Percentiles rank a stretch among this genome's conserved stretches.
These are phyloP conservation scores for Entonaema liquescens DNA, from an alignment of 495 filamentous ascomycete genomes.

Conservation along the genomic window DNA sequence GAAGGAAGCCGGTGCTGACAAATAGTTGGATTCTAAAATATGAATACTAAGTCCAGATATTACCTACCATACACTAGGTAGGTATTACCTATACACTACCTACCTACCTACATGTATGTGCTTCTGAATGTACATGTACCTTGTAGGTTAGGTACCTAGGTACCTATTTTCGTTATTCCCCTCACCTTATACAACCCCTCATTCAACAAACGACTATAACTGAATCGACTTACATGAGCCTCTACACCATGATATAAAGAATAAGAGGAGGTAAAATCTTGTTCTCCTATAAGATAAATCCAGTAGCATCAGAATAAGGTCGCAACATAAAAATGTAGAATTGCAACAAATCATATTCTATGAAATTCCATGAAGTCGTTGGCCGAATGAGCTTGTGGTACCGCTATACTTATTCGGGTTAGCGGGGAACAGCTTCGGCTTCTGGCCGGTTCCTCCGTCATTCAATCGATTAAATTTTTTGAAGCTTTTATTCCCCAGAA, in stretches of 20 bases:
- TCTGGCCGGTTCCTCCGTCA: slow-evolving; percentile 40
- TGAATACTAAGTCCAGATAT: background rate
- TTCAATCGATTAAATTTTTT: slow-evolving; percentile 45
- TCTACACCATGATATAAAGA: background rate
- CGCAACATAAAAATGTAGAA: slow-evolving; percentile 21
- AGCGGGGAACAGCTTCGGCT: slow-evolving; percentile 36
- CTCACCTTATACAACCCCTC: background rate
- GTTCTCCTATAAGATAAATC: background rate
- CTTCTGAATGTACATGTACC: background rate
- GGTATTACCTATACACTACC: no score
- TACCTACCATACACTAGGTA: no score
- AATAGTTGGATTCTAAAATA: background rate
- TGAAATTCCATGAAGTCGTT: slow-evolving; percentile 39
- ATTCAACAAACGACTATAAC: background rate
- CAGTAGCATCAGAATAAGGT: background rate
- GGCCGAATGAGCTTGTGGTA: slow-evolving; percentile 11
- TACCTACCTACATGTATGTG: background rate
- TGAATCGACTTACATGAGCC: background rate
- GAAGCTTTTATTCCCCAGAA: slow-evolving; percentile 45
- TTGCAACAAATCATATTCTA: slow-evolving; percentile 43
- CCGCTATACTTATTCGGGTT: slow-evolving; percentile 29
- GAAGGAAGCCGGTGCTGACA: slow-evolving; percentile 16
- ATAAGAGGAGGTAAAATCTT: background rate
- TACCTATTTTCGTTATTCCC: background rate
- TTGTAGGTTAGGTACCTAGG: background rate